Evolutionary conservation across 2,329 filamentous ascomycete species (phyloP), one percentile per base, ranked within the genome.

Genomic region (Fusarium chuoi): DNA sequence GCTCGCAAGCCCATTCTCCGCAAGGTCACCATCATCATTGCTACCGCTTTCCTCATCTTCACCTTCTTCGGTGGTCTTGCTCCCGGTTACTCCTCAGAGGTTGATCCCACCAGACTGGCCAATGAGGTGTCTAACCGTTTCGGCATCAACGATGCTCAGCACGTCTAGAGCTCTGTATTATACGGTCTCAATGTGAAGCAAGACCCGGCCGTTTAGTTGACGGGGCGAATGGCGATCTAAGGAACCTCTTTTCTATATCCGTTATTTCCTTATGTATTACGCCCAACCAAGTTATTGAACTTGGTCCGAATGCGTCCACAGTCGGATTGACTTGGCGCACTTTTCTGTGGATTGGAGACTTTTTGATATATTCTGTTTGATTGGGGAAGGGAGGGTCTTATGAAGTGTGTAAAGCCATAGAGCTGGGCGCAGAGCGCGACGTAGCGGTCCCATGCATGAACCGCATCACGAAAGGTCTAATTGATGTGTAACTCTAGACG

Each of bases 1-100:
- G 90, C 90, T 78, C 88, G 88, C 74, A 92, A 92, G 80, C 95
- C 95, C 18, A 89, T 91, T 52, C 87, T 93, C 78, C 93, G 95
- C 85, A 95, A 96, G 85, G 82, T 95, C 59, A 86, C 94, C 72
- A 86, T 96, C 76, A 89, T 96, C 69, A 89, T 87, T 58, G 83
- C 88, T 33, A 87, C 89, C 26, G 81, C 94, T 65, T 82, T 93
- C 73, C 84, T 89, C 59, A 83, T 96, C 76, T 91, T 96, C 83
- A 82, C 94, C 74, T 82, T 97, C 26, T 89, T 97, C 65, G 90
- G 89, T 69, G 89, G 90, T 45, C 83, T 93, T 72, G 91, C 90
- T 54, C 91, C 91, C 28, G 86, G 84, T 35, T 90, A 90, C 71
- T 87, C 86, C 22, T 83, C 87, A 36, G 86, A 86, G 41, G 89